phyloP scores from a whole-genome alignment of 176 grass and related monocot genomes.

The Lolium perenne region DNA sequence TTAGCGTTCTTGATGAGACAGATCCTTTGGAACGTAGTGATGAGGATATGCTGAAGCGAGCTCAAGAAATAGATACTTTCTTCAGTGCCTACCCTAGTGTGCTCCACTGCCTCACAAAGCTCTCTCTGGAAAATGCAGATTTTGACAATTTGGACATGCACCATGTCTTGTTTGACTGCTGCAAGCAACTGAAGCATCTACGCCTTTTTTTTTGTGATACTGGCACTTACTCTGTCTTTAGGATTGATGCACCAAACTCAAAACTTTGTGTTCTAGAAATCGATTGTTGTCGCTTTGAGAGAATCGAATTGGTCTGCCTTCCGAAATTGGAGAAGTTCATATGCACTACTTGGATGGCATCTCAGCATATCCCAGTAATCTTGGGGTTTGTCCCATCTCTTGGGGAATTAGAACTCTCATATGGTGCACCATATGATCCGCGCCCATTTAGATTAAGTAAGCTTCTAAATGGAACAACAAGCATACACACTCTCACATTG shows the following conservation, averaged over 20 bases:
- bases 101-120: background rate
- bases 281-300: background rate
- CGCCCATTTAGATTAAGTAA: background rate
- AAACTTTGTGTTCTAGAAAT: background rate
- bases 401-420: background rate
- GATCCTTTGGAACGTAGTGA: background rate
- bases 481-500: background rate
- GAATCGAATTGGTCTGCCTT: background rate
- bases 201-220: background rate
- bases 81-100: background rate
- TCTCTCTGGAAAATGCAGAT: background rate
- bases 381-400: background rate
- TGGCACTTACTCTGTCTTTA: background rate
- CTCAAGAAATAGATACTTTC: background rate
- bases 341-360: background rate
- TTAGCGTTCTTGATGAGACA: background rate
- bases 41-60: background rate
- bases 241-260: conserved; percentile 19
- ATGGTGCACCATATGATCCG: background rate
- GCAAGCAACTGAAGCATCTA: background rate
- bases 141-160: background rate
- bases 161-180: background rate
- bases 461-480: background rate
- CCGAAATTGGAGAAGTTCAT: background rate
- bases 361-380: background rate